Conservation (phyloP, 1,284 basidiomycete species). For the Trametes versicolor region DNA sequence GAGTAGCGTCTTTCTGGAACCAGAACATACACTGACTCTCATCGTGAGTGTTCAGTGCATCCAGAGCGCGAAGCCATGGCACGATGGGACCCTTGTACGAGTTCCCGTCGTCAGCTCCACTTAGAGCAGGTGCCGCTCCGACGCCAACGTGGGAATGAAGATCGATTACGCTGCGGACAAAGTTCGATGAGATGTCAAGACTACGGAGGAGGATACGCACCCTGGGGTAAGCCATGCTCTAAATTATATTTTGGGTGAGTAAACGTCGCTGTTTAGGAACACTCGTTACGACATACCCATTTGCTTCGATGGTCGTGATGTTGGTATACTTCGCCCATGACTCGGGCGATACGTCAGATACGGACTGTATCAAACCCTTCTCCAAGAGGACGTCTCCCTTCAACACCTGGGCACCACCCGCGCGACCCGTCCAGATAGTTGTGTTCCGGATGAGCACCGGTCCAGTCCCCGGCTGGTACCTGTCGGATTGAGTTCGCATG, state of each 20-base stretch:
- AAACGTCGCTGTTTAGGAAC: not conserved
- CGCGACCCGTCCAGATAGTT: constrained; percentile 63
- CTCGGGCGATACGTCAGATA: constrained; percentile 36
- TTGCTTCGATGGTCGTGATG: constrained; percentile 41
- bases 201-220: constrained; percentile 34
- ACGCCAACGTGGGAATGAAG: constrained; percentile 73
- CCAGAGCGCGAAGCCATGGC: constrained; percentile 61
- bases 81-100: constrained; percentile 53
- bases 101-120: constrained; percentile 52
- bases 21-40: constrained; percentile 64
- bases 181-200: not conserved
- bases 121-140: constrained; percentile 48
- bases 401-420: constrained; percentile 47
- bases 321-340: constrained; percentile 28
- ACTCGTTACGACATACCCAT: constrained; percentile 27
- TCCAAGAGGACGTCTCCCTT: constrained; percentile 50
- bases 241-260: not conserved
- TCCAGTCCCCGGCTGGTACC: constrained; percentile 59
- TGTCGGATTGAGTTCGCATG: constrained; percentile 57
- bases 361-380: constrained; percentile 48
- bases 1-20: constrained; percentile 42
- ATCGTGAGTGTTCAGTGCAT: constrained; percentile 59
- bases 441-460: constrained; percentile 65
- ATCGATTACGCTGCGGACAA: constrained; percentile 59
- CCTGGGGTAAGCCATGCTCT: constrained; percentile 52